Evolutionary conservation across 2,329 filamentous ascomycete species (phyloP), one percentile per base, ranked within the genome.

Genomic region (Thielaviopsis populi): DNA sequence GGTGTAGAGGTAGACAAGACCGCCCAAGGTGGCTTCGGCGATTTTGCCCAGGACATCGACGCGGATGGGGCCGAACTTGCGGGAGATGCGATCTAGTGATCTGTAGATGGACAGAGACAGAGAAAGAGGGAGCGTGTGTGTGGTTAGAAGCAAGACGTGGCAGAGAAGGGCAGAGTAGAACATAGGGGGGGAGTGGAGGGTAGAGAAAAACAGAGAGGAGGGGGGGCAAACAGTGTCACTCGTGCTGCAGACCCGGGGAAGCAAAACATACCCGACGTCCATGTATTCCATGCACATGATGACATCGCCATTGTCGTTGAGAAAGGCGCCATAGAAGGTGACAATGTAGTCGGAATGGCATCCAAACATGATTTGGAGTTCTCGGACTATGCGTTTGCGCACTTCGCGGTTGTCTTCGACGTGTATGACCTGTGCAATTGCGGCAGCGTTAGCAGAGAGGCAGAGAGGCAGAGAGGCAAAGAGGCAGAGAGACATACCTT

Each of bases 281-380:
- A 96, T 96, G 73, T 99, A 97, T 74, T 99, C 94, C 94, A 99
- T 99, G 75, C 94, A 99, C 86, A 99, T 92, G 70, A 97, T 95
- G 66, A 99, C 95, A 76, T 99, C 94, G 72, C 95, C 92, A 67
- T 91, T 91, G 72, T 95, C 89, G 73, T 96, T 97, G 71, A 97
- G 83, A 72, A 97, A 99, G 43, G 94, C 94, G 66, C 94, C 94
- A 72, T 97, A 97, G 75, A 96, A 99, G 63, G 88, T 96, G 66
- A 99, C 94, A 71, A 99, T 97, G 74, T 95, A 91, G 67, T 94
- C 89, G 24, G 89, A 96, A 72, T 96, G 94, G 75, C 94, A 99
- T 71, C 95, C 90, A 73, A 96, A 91, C 85, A 97, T 97, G 69
- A 99, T 96, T 73, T 96, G 91, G 62, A 99, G 83, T 74, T 99